Evolutionary conservation across 495 filamentous ascomycete species (phyloP).

Genomic region (Bryoglossum gracile): DNA sequence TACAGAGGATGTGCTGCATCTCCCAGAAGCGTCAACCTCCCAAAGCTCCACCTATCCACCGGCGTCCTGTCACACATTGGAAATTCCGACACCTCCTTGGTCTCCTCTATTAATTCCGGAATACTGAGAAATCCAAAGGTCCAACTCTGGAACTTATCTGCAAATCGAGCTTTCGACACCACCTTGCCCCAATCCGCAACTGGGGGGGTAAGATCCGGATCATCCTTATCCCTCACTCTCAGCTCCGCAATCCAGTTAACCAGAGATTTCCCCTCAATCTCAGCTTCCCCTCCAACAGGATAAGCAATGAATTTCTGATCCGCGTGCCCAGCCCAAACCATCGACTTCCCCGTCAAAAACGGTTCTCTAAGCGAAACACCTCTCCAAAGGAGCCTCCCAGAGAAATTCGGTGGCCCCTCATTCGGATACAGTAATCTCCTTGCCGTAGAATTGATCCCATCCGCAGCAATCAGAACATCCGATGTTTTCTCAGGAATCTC

Average conservation of each 20-base stretch:
- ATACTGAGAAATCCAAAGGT: slow-evolving; percentile 12
- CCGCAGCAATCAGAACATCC: slow-evolving; percentile 9
- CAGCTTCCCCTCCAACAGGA: slow-evolving; percentile 24
- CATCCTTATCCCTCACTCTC: slow-evolving; percentile 24
- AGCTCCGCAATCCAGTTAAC: slow-evolving; percentile 31
- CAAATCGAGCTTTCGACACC: slow-evolving; percentile 2
- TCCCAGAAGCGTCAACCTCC: slow-evolving; percentile 8
- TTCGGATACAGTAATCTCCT: slow-evolving; percentile 8
- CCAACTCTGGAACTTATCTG: slow-evolving; percentile 7
- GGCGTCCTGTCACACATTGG: slow-evolving; percentile 13
- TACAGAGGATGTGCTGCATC: slow-evolving; percentile 14
- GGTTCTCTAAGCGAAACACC: background rate
- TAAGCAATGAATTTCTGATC: slow-evolving; percentile 32
- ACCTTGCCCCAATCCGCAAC: slow-evolving; percentile 20
- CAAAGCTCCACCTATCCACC: slow-evolving; percentile 11
- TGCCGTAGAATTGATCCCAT: slow-evolving; percentile 9
- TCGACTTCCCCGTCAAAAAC: slow-evolving; percentile 21
- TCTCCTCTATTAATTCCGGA: slow-evolving; percentile 9
- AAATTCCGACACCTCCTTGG: slow-evolving; percentile 10
- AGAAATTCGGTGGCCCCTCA: slow-evolving; percentile 13
- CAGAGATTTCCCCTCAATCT: slow-evolving; percentile 21
- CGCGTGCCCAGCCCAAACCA: slow-evolving; percentile 30
- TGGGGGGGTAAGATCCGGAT: slow-evolving; percentile 28
- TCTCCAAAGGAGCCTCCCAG: slow-evolving; percentile 5
- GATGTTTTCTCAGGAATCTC: background rate